Conservation (phyloP, 352 stramenopile species). For the Pythium folliculosum region DNA sequence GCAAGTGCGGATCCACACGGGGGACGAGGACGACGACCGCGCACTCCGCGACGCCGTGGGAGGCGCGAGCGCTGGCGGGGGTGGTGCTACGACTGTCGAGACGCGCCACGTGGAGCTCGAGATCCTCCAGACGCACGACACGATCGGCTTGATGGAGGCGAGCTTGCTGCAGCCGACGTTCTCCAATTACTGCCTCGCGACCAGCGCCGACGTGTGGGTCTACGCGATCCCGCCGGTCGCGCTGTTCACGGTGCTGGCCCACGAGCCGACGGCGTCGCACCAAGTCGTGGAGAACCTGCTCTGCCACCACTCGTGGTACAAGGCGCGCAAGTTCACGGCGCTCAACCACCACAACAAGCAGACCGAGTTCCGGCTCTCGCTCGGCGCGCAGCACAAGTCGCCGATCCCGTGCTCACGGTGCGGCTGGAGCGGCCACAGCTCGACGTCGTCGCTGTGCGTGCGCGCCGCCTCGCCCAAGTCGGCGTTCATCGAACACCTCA, state of each 20-base stretch:
- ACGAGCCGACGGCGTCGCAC: conserved; percentile 36
- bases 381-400: conserved; percentile 46
- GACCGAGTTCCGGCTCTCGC: conserved; percentile 40
- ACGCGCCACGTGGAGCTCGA: conserved; percentile 56
- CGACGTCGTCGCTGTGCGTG: conserved; percentile 48
- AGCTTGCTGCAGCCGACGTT: conserved; percentile 43
- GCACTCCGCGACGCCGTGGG: not conserved
- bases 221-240: conserved; percentile 34
- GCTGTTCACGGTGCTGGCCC: conserved; percentile 41
- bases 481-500: conserved; percentile 25
- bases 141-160: conserved; percentile 43
- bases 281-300: conserved; percentile 46
- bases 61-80: no score
- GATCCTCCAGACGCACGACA: conserved; percentile 52
- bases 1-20: conserved; percentile 23
- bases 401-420: conserved; percentile 58
- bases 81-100: conserved; percentile 12
- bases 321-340: conserved; percentile 54
- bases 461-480: conserved; percentile 25
- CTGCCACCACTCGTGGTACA: conserved; percentile 53
- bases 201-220: conserved; percentile 33
- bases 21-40: not conserved
- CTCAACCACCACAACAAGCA: conserved; percentile 59
- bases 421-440: conserved; percentile 53
- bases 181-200: conserved; percentile 49